phyloP scores from a whole-genome alignment of 2,329 filamentous ascomycete species.

The Corniculantispora saksenae region DNA sequence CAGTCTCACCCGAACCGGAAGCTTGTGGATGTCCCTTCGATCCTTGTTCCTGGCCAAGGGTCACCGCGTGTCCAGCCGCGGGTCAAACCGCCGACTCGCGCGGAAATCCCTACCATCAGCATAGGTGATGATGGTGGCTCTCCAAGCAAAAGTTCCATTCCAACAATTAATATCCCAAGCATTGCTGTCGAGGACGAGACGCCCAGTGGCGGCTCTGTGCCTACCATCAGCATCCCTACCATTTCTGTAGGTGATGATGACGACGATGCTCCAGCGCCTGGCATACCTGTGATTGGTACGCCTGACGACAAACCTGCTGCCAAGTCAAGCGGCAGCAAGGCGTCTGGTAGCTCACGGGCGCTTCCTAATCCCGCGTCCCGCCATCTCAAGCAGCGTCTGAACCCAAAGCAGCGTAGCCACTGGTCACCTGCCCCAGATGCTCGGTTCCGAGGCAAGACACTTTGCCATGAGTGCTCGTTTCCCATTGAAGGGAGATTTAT shows the following conservation, averaged over 20 bases:
- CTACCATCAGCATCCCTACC: slow-evolving; percentile 48
- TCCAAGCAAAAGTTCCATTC: slow-evolving; percentile 29
- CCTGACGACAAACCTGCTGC: slow-evolving; percentile 41
- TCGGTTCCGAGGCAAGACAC: slow-evolving; percentile 60
- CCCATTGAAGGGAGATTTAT: slow-evolving; percentile 91
- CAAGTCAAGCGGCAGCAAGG: slow-evolving; percentile 40
- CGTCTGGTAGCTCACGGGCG: slow-evolving; percentile 39
- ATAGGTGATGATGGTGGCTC: slow-evolving; percentile 32
- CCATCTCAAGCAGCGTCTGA: slow-evolving; percentile 34
- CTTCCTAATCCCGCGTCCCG: slow-evolving; percentile 49
- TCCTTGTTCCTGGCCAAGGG: slow-evolving; percentile 54
- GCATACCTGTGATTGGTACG: slow-evolving; percentile 47
- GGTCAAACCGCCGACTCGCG: slow-evolving; percentile 7
- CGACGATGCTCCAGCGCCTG: slow-evolving; percentile 30
- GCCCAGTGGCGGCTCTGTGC: slow-evolving; percentile 35
- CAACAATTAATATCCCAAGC: slow-evolving; percentile 48
- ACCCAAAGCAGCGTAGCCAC: slow-evolving; percentile 50
- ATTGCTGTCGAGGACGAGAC: slow-evolving; percentile 45
- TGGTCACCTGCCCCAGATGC: slow-evolving; percentile 58
- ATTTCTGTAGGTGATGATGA: slow-evolving; percentile 40
- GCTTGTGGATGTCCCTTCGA: slow-evolving; percentile 52
- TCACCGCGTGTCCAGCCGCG: slow-evolving; percentile 31
- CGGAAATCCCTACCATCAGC: slow-evolving; percentile 39
- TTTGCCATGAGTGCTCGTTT: slow-evolving; percentile 80
- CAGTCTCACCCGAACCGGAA: slow-evolving; percentile 32